Evolutionary conservation across 495 filamentous ascomycete species (phyloP), one percentile per base, ranked within the genome.

Genomic region (Tirmania nivea): DNA sequence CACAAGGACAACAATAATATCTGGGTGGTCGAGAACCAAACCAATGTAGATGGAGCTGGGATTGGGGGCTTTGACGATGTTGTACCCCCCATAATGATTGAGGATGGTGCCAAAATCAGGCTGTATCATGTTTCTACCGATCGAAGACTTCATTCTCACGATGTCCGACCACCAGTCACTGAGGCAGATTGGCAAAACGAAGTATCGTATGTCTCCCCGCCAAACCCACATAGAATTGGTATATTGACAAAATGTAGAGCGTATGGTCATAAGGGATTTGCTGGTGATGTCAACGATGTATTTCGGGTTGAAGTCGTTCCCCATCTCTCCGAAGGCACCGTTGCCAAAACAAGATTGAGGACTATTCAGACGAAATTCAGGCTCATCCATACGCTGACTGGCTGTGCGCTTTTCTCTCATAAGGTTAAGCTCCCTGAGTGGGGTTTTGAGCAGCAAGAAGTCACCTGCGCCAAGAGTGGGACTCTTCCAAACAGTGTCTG

Each of bases 1-100:
- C 90, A 97, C 71, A 97, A 96, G 74, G 90, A 97, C 62, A 89
- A 94, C 60, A 97, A 97, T 73, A 97, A 97, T 66, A 57, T 89
- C 35, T 97, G 84, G 76, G 63, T 95, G 31, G 59, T 94, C 50
- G 90, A 97, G 69, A 97, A 97, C 66, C 80, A 88, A 69, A 97
- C 92, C 9, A 86, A 94, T 63, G 89, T 90, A 9, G 71, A 88
- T 16, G 69, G 75, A 7, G 73, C 84, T 63, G 87, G 85, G 21
- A 80, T 94, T 50, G 78, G 78, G 57, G 87, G 92, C 14, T 97
- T 88, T 86, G 83, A 94, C 66, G 77, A 74, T 47, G 65, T 81
- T 17, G 74, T 74, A 45, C 72, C 74, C 35, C 75, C 79, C 1
- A 73, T 73, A 35, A 80, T 76, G 59, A 78, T 97, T 63, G 74